phyloP scores from a whole-genome alignment of 768 basidiomycete genomes.

The Coprinellus micaceus region DNA sequence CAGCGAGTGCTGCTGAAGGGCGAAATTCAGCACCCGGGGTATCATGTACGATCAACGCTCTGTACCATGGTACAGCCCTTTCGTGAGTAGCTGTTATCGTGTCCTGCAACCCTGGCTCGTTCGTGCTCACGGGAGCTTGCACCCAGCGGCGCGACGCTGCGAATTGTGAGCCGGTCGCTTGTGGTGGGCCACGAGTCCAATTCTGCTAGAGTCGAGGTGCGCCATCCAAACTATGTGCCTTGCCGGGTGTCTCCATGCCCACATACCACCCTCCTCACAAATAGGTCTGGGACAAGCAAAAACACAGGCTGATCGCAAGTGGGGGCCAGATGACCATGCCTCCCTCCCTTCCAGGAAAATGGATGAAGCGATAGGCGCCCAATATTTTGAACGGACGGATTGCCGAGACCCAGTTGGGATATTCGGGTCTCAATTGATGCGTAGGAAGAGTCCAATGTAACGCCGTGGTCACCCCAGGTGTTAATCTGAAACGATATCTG shows the following conservation, averaged over 20 bases:
- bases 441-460: too few species aligned
- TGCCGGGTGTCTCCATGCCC: too few species aligned
- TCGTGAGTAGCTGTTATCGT: conserved; percentile 25
- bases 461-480: too few species aligned
- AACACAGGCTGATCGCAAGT: conserved; percentile 18
- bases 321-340: conserved; percentile 14
- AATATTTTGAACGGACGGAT: too few species aligned
- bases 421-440: too few species aligned
- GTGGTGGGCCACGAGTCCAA: conserved; percentile 15
- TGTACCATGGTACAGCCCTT: conserved; percentile 41
- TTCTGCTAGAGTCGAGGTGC: conserved; percentile 21
- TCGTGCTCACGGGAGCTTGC: background rate
- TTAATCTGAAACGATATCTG: too few species aligned
- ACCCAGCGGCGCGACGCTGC: conserved; percentile 40
- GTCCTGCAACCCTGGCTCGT: background rate
- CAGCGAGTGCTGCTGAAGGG: conserved; percentile 31
- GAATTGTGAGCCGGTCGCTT: conserved; percentile 25
- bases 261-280: background rate
- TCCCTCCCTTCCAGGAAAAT: background rate
- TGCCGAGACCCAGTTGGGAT: too few species aligned
- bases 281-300: conserved; percentile 23
- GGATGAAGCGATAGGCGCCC: background rate
- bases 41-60: conserved; percentile 42
- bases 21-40: conserved; percentile 30
- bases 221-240: background rate